A percentile compares a stretch with the other conserved stretches of the same genome.
phyloP scores from a whole-genome alignment of 305 asterid genomes.

The Plantago coronopus region DNA sequence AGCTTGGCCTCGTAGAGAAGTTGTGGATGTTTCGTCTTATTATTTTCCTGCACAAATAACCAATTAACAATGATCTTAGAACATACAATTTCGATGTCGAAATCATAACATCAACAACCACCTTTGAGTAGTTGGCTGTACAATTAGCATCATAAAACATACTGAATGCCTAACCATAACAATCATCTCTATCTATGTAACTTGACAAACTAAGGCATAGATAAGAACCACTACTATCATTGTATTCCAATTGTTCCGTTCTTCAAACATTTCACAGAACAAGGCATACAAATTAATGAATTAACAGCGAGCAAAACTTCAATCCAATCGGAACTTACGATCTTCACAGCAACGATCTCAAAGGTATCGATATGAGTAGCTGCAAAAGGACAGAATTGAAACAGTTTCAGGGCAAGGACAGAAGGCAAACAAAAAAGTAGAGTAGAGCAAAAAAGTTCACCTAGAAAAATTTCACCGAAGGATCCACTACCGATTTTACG shows the following conservation, averaged over 20 bases:
- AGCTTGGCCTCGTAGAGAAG: slow-evolving; percentile 91
- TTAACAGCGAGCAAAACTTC: neutral
- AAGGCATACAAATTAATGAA: neutral
- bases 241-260: neutral
- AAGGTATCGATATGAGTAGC: slow-evolving; percentile 84
- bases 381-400: slow-evolving; percentile 31
- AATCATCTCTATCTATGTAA: too few relatives aligned
- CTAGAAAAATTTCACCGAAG: slow-evolving; percentile 86
- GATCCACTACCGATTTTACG: slow-evolving; percentile 99
- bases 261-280: neutral
- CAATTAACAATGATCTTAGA: neutral
- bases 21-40: slow-evolving; percentile 93
- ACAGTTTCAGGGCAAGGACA: slow-evolving; percentile 8
- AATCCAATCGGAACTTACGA: slow-evolving; percentile 47
- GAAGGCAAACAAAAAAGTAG: neutral
- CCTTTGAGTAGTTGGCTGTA: too few relatives aligned
- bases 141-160: too few relatives aligned
- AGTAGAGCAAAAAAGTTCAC: slow-evolving; percentile 33
- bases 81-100: too few relatives aligned
- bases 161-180: too few relatives aligned
- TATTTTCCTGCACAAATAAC: slow-evolving; percentile 66
- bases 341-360: slow-evolving; percentile 93
- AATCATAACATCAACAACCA: too few relatives aligned
- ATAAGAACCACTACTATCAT: neutral
- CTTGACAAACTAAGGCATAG: neutral